These are phyloP conservation scores for Fraxinus nigra DNA, from an alignment of 305 asterid species.

Conservation along the genomic window DNA sequence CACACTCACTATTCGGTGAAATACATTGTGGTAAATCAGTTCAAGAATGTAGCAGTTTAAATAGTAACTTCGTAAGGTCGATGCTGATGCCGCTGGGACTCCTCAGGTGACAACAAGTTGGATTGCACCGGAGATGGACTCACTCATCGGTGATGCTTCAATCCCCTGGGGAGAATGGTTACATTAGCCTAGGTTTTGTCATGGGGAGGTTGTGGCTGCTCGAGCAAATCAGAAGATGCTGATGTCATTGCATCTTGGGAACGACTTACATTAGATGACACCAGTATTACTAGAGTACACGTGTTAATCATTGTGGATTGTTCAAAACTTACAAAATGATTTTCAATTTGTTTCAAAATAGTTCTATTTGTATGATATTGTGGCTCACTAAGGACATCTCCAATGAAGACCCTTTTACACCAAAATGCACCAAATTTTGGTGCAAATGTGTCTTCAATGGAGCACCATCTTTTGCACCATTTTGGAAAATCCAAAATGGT, in stretches of 20 bases:
- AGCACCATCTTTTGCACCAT: too few relatives aligned
- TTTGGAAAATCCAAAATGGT: too few relatives aligned
- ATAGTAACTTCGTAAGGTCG: not conserved
- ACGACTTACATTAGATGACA: not conserved
- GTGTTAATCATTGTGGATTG: not conserved
- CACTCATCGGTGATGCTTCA: not conserved
- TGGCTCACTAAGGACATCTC: not conserved
- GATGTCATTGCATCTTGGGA: not conserved
- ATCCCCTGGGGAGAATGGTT: not conserved
- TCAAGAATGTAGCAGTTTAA: not conserved
- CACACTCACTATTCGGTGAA: not conserved
- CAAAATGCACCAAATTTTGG: too few relatives aligned
- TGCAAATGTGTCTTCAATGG: too few relatives aligned
- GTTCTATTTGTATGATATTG: not conserved
- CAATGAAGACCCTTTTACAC: too few relatives aligned
- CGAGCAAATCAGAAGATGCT: not conserved
- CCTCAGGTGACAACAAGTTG: not conserved
- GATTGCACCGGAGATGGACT: not conserved
- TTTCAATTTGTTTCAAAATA: not conserved
- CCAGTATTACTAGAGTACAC: too few relatives aligned
- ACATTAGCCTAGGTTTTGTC: too few relatives aligned
- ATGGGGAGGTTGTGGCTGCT: not conserved
- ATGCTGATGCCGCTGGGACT: not conserved
- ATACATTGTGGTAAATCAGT: not conserved
- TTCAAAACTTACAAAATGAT: not conserved